Conservation (phyloP, 192 early-diverging fungal genomes). For the Coemansia sp. region DNA sequence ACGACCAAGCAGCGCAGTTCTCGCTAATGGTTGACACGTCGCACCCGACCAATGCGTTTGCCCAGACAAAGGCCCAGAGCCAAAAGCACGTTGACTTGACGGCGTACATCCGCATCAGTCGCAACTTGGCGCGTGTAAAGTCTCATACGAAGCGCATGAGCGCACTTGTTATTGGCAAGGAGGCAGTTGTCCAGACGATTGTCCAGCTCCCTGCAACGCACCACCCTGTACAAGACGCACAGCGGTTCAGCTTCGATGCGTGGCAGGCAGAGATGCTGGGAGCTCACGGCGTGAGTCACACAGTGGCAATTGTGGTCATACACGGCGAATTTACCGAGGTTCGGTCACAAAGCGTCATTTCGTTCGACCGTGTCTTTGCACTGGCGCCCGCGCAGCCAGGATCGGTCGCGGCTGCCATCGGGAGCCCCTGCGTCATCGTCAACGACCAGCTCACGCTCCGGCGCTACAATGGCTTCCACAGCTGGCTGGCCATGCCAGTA, state of each 20-base stretch:
- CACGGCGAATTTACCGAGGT: slow-evolving; percentile 47
- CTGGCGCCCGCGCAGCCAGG: slow-evolving; percentile 35
- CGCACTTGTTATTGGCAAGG: slow-evolving; percentile 23
- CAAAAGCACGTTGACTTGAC: slow-evolving; percentile 44
- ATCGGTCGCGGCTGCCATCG: slow-evolving; percentile 31
- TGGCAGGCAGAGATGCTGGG: slow-evolving; percentile 30
- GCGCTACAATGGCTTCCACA: slow-evolving; percentile 47
- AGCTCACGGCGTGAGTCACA: slow-evolving; percentile 7
- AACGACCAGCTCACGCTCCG: slow-evolving; percentile 46
- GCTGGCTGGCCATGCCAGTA: slow-evolving; percentile 18
- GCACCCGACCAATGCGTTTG: slow-evolving; percentile 36
- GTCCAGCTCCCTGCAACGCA: slow-evolving; percentile 32
- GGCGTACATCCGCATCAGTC: slow-evolving; percentile 36
- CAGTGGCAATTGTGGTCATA: slow-evolving; percentile 23
- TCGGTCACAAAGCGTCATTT: slow-evolving; percentile 15
- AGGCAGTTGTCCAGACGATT: slow-evolving; percentile 27
- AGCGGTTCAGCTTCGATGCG: slow-evolving; percentile 46
- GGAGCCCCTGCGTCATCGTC: slow-evolving; percentile 38
- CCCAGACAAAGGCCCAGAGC: slow-evolving; percentile 30
- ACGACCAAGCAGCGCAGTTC: slow-evolving; percentile 29
- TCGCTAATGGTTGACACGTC: slow-evolving; percentile 48
- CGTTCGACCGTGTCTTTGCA: slow-evolving; percentile 44
- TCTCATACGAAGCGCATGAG: slow-evolving; percentile 28
- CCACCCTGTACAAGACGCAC: slow-evolving; percentile 45
- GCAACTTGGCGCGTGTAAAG: slow-evolving; percentile 38